Evolutionary conservation across 148 eudicot species (phyloP), one percentile per base, ranked within the genome.

Genomic region (Arbutus unedo): DNA sequence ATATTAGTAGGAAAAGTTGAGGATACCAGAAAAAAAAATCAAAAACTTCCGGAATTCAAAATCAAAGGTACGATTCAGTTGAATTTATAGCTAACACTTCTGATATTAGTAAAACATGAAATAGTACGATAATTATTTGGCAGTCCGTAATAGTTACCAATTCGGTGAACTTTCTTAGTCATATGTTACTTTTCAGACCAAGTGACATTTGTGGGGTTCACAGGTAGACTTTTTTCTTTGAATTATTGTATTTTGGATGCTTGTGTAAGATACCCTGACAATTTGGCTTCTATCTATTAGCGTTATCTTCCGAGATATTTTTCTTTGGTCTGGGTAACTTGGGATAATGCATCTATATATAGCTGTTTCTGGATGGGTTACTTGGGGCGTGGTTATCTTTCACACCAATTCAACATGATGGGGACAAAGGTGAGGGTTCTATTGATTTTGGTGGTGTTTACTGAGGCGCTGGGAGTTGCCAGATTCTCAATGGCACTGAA

Each of bases 351-450:
- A 19, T 64, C n/a, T 19, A 82, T 43, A 10, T 51, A 21, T 4
- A 82, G 74, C 21, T 75, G 23, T 21, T 16, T 8, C 47, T 45
- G 48, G 84, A 19, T 57, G 14, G 31, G 15, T 47, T 16, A 13
- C 41, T 71, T 5, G 76, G 21, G 41, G 4, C 2, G 21, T 62
- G 79, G 8, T 64, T 48, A 2, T 53, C 59, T 57, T 62, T 48
- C 5, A 13, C 18, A 4, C 70, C 16, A 6, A 38, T 71, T 64
- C 66, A 19, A 47, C 49, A 11, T 51, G 4, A 21, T 57, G 38
- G 70, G n/a, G 51, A 60, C 82, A 84, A 79, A 86, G 71, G 87
- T 87, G 91, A 79, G 76, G 85, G 13, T 59, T 83, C 25, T 84
- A 7, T 50, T 59, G 54, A 80, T 79, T 43, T 77, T 85, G 47